Conservation (phyloP, 2,329 filamentous ascomycete genomes). For the Curvularia verruculosa region DNA sequence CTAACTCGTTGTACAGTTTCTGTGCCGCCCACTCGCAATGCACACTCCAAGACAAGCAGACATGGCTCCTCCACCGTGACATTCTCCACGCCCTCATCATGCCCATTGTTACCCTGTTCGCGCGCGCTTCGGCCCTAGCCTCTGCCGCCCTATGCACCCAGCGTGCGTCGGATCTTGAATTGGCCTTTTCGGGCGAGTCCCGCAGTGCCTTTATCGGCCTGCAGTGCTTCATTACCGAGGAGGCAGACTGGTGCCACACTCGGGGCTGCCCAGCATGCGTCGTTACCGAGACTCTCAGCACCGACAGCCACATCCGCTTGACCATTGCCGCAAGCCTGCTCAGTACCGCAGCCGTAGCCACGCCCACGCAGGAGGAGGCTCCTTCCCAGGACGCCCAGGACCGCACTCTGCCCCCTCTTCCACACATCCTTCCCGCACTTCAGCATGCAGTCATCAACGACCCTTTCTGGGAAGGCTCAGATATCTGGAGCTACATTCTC, state of each 20-base stretch:
- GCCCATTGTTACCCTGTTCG: slow-evolving; percentile 63
- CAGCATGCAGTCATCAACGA: slow-evolving; percentile 50
- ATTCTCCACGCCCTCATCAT: slow-evolving; percentile 64
- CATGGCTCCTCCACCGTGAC: slow-evolving; percentile 62
- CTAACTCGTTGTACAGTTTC: slow-evolving; percentile 33
- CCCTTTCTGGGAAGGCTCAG: slow-evolving; percentile 50
- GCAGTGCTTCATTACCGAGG: slow-evolving; percentile 63
- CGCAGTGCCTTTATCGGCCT: slow-evolving; percentile 65
- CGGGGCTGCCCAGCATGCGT: slow-evolving; percentile 62
- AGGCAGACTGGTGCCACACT: slow-evolving; percentile 64
- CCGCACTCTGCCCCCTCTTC: slow-evolving; percentile 39
- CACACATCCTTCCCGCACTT: slow-evolving; percentile 52
- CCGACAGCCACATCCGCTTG: slow-evolving; percentile 56
- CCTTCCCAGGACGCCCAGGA: not conserved
- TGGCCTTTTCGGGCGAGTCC: slow-evolving; percentile 63
- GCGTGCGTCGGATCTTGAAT: slow-evolving; percentile 60
- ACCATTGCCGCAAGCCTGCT: slow-evolving; percentile 57
- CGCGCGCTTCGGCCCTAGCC: slow-evolving; percentile 61
- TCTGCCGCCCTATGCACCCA: slow-evolving; percentile 56
- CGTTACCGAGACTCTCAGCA: slow-evolving; percentile 52
- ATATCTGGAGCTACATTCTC: slow-evolving; percentile 53
- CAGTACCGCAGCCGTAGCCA: slow-evolving; percentile 19
- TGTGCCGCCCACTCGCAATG: slow-evolving; percentile 51
- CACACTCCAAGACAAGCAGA: slow-evolving; percentile 41
- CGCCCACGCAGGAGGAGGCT: slow-evolving; percentile 17